Evolutionary conservation across 2,329 filamentous ascomycete species (phyloP).

Genomic region (Sporothrix luriei): DNA sequence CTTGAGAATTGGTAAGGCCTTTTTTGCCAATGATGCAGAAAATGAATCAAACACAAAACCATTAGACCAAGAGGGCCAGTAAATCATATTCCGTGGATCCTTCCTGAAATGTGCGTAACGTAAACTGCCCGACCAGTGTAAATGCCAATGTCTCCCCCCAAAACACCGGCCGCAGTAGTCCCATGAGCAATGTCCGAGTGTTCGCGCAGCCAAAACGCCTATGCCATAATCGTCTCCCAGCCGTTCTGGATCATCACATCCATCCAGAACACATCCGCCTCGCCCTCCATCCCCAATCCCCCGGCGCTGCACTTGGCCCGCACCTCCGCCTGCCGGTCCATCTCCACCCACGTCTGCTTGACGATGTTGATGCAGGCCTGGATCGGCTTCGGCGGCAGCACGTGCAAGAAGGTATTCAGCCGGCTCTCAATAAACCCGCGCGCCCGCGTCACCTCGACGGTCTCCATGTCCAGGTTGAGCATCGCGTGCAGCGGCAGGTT

Average conservation of each 20-base stretch:
- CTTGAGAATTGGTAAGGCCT: too few relatives aligned
- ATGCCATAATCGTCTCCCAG: conserved; percentile 51
- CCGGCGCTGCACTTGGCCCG: conserved; percentile 14
- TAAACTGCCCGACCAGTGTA: neutral
- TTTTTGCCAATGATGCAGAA: neutral
- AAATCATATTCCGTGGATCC: neutral
- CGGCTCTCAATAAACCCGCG: conserved; percentile 54
- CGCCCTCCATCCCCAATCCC: conserved; percentile 38
- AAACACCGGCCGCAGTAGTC: neutral
- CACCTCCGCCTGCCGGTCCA: conserved; percentile 44
- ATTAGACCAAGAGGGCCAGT: neutral
- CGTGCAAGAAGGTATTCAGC: conserved; percentile 49
- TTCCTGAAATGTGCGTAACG: neutral
- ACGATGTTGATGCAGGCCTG: conserved; percentile 54
- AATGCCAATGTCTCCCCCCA: neutral
- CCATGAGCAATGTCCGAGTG: neutral
- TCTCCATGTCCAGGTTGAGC: conserved; percentile 37
- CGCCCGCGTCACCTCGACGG: conserved; percentile 52
- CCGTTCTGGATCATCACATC: conserved; percentile 60
- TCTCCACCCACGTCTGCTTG: conserved; percentile 55
- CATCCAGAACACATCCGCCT: conserved; percentile 56
- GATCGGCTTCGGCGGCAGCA: conserved; percentile 55
- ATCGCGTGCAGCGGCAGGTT: conserved; percentile 24
- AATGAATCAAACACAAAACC: neutral
- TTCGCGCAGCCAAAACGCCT: neutral